These are phyloP conservation scores for Stagonosporopsis chrysanthemi DNA, from an alignment of 2,329 filamentous ascomycete species.

Conservation along the genomic window DNA sequence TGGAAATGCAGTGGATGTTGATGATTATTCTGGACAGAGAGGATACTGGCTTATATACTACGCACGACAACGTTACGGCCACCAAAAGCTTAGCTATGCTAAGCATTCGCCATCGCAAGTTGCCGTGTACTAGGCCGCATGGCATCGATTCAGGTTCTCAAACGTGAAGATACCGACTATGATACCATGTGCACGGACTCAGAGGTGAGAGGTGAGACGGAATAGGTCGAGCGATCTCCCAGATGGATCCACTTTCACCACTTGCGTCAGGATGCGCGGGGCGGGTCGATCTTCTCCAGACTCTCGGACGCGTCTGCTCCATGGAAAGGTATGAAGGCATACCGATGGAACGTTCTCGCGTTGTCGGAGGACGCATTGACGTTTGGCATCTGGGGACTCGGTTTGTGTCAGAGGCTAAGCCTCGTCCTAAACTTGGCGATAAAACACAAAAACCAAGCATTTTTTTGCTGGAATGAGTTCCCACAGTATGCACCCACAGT, in stretches of 20 bases:
- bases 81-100: slow-evolving; percentile 40
- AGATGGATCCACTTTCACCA: slow-evolving; percentile 16
- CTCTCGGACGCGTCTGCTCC: slow-evolving; percentile 15
- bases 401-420: slow-evolving; percentile 38
- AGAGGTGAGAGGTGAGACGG: slow-evolving; percentile 35
- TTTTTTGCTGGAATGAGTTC: background rate
- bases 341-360: slow-evolving; percentile 31
- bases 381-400: slow-evolving; percentile 40
- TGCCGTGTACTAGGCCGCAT: slow-evolving; percentile 11
- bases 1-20: slow-evolving; percentile 43
- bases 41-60: slow-evolving; percentile 39
- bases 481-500: background rate
- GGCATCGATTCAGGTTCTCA: slow-evolving; percentile 20
- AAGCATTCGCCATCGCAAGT: slow-evolving; percentile 36
- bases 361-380: slow-evolving; percentile 37
- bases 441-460: slow-evolving; percentile 26
- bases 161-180: slow-evolving; percentile 25
- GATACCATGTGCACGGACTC: slow-evolving; percentile 32
- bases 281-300: slow-evolving; percentile 35
- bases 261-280: slow-evolving; percentile 19
- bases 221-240: slow-evolving; percentile 36
- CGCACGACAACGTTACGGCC: slow-evolving; percentile 1
- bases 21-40: slow-evolving; percentile 27
- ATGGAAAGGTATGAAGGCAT: slow-evolving; percentile 7
- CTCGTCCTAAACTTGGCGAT: slow-evolving; percentile 33